phyloP scores from a whole-genome alignment of 164 flowering plant species.

The Kalanchoe fedtschenkoi region DNA sequence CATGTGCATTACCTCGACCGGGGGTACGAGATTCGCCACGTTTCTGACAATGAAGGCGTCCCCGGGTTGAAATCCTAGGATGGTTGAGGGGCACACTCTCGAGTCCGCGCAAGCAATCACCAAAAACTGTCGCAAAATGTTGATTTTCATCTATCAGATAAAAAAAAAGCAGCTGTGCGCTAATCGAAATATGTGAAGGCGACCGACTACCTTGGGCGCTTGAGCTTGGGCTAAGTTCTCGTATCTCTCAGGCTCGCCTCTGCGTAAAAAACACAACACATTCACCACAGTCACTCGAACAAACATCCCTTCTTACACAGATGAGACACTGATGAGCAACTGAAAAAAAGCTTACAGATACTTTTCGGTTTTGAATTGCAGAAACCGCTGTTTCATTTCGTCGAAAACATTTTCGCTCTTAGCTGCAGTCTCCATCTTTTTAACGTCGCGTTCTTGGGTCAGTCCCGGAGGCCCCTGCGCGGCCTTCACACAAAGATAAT shows the following conservation, averaged over 20 bases:
- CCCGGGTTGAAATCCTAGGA: constrained; percentile 89
- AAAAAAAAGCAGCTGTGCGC: not conserved
- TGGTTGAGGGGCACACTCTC: constrained; percentile 83
- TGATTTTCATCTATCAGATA: not conserved
- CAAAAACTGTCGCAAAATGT: constrained; percentile 48
- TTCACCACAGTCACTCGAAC: constrained; percentile 5
- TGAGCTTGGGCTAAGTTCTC: constrained; percentile 58
- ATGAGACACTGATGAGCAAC: not conserved
- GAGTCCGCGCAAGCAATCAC: constrained; percentile 99
- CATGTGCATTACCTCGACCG: constrained; percentile 49
- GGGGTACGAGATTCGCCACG: constrained; percentile 86
- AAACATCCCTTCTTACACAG: constrained; percentile 2
- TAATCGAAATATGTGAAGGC: not conserved
- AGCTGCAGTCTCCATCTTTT: constrained; percentile 17
- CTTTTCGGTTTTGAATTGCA: constrained; percentile 57
- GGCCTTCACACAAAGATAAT: constrained; percentile 29
- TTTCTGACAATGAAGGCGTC: constrained; percentile 81
- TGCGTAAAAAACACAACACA: constrained; percentile 17
- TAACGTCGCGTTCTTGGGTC: constrained; percentile 24
- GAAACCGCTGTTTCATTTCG: constrained; percentile 56
- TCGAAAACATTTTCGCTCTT: constrained; percentile 29
- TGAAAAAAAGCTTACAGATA: constrained; percentile 64
- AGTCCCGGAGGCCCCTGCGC: constrained; percentile 26
- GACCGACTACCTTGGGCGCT: constrained; percentile 75
- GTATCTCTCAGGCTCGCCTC: constrained; percentile 59